phyloP scores from a whole-genome alignment of 208 protist genomes.

The Wallacemonas collosoma region DNA sequence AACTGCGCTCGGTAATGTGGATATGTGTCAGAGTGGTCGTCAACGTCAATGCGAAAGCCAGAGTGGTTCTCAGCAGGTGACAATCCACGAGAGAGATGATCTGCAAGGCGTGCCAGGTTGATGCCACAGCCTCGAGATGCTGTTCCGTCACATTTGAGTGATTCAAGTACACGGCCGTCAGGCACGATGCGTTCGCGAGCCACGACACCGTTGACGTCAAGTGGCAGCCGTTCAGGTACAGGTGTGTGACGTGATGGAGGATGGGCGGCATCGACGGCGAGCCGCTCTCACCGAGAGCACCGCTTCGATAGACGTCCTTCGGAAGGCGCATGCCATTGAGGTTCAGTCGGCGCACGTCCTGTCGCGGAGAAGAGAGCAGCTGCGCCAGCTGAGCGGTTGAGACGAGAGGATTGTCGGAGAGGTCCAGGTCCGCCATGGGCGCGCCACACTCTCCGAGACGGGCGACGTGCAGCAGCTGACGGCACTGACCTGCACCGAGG shows the following conservation, averaged over 20 bases:
- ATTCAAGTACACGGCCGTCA: slow-evolving; percentile 43
- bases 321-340: slow-evolving; percentile 24
- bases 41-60: slow-evolving; percentile 40
- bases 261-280: neutral
- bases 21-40: slow-evolving; percentile 6
- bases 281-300: neutral
- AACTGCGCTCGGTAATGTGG: neutral
- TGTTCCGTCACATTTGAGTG: slow-evolving; percentile 42
- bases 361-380: slow-evolving; percentile 11
- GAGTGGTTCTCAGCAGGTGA: slow-evolving; percentile 29
- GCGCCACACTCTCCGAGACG: slow-evolving; percentile 18
- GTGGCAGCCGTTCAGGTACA: slow-evolving; percentile 20
- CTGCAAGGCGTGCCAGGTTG: slow-evolving; percentile 23
- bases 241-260: slow-evolving; percentile 6
- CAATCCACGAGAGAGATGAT: slow-evolving; percentile 42
- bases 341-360: slow-evolving; percentile 15
- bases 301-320: slow-evolving; percentile 16
- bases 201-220: slow-evolving; percentile 32
- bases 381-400: slow-evolving; percentile 21
- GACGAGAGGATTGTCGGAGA: slow-evolving; percentile 33
- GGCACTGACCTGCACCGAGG: slow-evolving; percentile 26
- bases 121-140: slow-evolving; percentile 28
- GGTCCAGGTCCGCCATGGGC: slow-evolving; percentile 25
- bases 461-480: slow-evolving; percentile 25
- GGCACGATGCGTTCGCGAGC: slow-evolving; percentile 30